Base-by-base conservation (phyloP, 176 grass and related monocot species). In the Eragrostis nindensis region DNA sequence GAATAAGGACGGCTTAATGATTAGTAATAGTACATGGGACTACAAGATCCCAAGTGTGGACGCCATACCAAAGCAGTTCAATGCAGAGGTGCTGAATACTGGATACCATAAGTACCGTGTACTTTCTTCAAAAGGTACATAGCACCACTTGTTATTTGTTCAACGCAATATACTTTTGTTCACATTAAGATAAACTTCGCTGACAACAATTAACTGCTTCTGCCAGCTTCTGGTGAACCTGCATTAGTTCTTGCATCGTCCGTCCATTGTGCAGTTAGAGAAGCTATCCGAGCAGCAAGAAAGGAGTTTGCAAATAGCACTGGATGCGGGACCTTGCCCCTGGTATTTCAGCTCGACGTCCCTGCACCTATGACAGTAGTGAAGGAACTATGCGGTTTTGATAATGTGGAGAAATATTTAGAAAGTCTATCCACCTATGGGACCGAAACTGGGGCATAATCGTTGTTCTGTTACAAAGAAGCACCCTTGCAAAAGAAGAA, bases 361-460 rank as follows among this genome's bases (percentile, higher is more conserved):
- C 90, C 93, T 10, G 90, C 90, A 10, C 89, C 90, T n/a, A 96
- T 92, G 93, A 89, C 93, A 3, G 49, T 70, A 10, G 90, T 96
- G 29, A 96, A 92, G 71, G 87, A 96, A 69, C 56, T 96, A 0
- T 92, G 93, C 13, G 93, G 93, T 43, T 89, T 96, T 5, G 47
- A 96, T 82, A 89, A 84, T 41, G 85, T 96, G 3, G 93, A 96
- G 32, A 84, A 92, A 47, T 86, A 96, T 72, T 32, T 92, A 55
- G 75, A 88, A 84, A 26, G 21, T 48, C 10, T 75, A 24, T 66
- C 74, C 46, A 17, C 17, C 50, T 5, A 73, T 38, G 19, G 24
- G 55, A 59, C 55, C 55, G 55, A 59, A 22, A 11, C 9, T 59
- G 55, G 54, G 21, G 8, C 53, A 19, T 53, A 53, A 53, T 53